Conservation (phyloP, 768 basidiomycete species). For the Xanthoconium stramineum region DNA sequence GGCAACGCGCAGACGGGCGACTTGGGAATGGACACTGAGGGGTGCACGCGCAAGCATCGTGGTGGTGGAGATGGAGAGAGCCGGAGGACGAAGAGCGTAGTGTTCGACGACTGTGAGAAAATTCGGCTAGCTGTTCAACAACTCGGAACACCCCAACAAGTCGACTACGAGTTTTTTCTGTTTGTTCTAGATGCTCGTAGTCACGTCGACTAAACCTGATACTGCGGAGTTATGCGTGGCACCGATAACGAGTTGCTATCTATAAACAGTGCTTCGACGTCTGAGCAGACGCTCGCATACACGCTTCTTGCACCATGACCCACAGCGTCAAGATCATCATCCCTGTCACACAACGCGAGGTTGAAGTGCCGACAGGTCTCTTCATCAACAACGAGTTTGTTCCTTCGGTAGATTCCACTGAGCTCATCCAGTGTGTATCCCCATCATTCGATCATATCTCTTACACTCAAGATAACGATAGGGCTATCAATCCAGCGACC, state of each 20-base stretch:
- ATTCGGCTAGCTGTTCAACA: too few relatives aligned
- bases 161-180: not conserved
- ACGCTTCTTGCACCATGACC: conserved; percentile 37
- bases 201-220: not conserved
- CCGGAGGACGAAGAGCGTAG: conserved; percentile 1
- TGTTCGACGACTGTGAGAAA: conserved; percentile 19
- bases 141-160: too few relatives aligned
- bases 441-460: conserved; percentile 5
- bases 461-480: conserved; percentile 29
- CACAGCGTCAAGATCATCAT: conserved; percentile 39
- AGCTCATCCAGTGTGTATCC: conserved; percentile 55
- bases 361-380: conserved; percentile 74
- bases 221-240: conserved; percentile 9
- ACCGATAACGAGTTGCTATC: conserved; percentile 1
- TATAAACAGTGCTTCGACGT: conserved; percentile 8
- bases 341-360: conserved; percentile 42
- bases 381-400: conserved; percentile 94
- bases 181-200: not conserved
- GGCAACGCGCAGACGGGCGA: conserved; percentile 24
- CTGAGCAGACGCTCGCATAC: not conserved
- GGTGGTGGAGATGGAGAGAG: conserved; percentile 15
- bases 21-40: conserved; percentile 38
- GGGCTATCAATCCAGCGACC: conserved; percentile 78
- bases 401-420: conserved; percentile 64
- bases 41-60: conserved; percentile 46